Evolutionary conservation across 306 rosid species (phyloP), one percentile per base, ranked within the genome.

Genomic region (Cercis canadensis): DNA sequence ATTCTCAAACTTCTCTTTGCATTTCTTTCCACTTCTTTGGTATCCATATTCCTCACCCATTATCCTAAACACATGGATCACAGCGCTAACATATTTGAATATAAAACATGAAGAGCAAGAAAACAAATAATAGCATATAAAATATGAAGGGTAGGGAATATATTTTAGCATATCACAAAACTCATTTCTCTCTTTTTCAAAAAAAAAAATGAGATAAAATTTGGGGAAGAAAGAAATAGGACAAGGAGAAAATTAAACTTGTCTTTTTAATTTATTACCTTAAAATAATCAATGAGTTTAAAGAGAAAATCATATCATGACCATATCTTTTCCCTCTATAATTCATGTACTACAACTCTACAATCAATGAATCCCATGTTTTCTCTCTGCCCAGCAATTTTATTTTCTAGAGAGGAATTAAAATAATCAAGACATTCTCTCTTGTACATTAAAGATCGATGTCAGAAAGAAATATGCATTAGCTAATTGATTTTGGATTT

Each of bases 1-100:
- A 78, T 90, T 90, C 81, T 88, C 96, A 80, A 90, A 90, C 75
- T 90, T 90, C 68, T 90, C 96, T 70, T 86, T 90, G 89, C 96
- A 90, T 76, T 90, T 90, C 62, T 88, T 90, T 36, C 96, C 96
- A 67, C 86, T 87, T 65, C 96, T 87, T 73, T 84, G 86, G 82
- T 84, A 87, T 9, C 94, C 96, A 75, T 87, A 83, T 77, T 90
- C 96, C 74, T 86, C 90, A 1, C 69, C 82, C 96, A 90, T 86
- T 67, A 87, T 78, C 87, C 96, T 90, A 71, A 16, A 75, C 47
- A 60, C 34, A 51, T 44, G 46, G 12, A 71, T 33, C 67, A 75
- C 63, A 67, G 32, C 43, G 14, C 32, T 29, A 45, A 10, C 4
- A 53, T 15, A 67, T 12, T 5, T 14, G n/a, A 68, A 53, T 24